A percentile compares a stretch with the other conserved stretches of the same genome.
These are phyloP conservation scores for Raffaelea arxii DNA, from an alignment of 2,329 filamentous ascomycete genomes.

Conservation along the genomic window DNA sequence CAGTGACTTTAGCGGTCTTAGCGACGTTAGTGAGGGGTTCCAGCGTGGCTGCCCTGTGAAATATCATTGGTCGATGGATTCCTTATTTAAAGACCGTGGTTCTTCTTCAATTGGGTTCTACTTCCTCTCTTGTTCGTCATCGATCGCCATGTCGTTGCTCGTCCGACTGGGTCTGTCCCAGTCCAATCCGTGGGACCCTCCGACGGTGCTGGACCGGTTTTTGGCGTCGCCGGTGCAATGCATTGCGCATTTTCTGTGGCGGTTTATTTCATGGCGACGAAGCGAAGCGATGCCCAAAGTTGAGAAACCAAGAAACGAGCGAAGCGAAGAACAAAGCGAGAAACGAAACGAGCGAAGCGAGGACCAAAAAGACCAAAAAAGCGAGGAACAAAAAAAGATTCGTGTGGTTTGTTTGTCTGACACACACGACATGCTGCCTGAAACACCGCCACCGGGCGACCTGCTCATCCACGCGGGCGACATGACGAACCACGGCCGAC, in stretches of 20 bases:
- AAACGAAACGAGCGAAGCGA: too few relatives aligned
- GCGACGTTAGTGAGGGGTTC: too few relatives aligned
- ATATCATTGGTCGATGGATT: too few relatives aligned
- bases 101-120: too few relatives aligned
- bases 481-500: constrained; percentile 63
- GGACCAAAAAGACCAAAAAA: constrained; percentile 16
- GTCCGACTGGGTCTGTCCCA: constrained; percentile 12
- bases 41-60: too few relatives aligned
- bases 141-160: constrained; percentile 4
- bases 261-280: constrained; percentile 55
- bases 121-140: background rate
- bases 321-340: constrained; percentile 16
- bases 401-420: constrained; percentile 83
- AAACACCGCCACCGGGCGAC: constrained; percentile 64
- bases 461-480: constrained; percentile 87
- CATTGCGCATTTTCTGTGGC: constrained; percentile 53
- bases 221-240: constrained; percentile 60
- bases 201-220: constrained; percentile 50
- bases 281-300: background rate
- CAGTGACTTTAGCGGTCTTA: too few relatives aligned
- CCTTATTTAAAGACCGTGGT: too few relatives aligned
- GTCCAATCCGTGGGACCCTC: constrained; percentile 15
- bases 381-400: too few relatives aligned
- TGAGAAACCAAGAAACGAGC: background rate
- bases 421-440: constrained; percentile 60